These are phyloP conservation scores for Candida sakaeoensis DNA, from an alignment of 805 yeast genomes.

Conservation along the genomic window DNA sequence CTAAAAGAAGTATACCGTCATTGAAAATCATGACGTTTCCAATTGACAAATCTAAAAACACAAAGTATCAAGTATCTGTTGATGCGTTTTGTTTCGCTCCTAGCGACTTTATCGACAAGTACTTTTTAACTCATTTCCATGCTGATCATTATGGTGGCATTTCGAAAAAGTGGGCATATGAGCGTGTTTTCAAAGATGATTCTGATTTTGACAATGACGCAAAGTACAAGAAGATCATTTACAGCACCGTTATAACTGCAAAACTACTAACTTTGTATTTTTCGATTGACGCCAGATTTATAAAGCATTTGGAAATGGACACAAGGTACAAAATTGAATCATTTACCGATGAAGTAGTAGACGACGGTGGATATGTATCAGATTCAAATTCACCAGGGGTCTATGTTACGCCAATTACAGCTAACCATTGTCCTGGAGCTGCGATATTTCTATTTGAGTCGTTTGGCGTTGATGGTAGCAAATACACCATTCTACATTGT, in stretches of 20 bases:
- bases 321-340: constrained; percentile 31
- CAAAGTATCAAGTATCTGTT: constrained; percentile 45
- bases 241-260: constrained; percentile 70
- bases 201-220: constrained; percentile 20
- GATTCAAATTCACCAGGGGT: constrained; percentile 23
- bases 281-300: constrained; percentile 49
- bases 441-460: constrained; percentile 70
- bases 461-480: constrained; percentile 18
- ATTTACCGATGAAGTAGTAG: constrained; percentile 9
- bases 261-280: constrained; percentile 51
- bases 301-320: constrained; percentile 38
- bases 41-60: constrained; percentile 9
- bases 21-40: constrained; percentile 50
- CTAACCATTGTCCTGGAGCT: constrained; percentile 98
- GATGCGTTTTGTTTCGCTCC: constrained; percentile 62
- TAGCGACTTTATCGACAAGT: constrained; percentile 43
- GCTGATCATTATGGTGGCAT: constrained; percentile 93
- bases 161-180: constrained; percentile 63
- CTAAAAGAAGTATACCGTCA: constrained; percentile 44
- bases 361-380: constrained; percentile 15
- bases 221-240: constrained; percentile 54
- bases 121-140: constrained; percentile 82
- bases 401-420: constrained; percentile 65
- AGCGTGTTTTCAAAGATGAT: constrained; percentile 29
- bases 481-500: constrained; percentile 61